Base-by-base conservation (phyloP, 805 yeast species). In the Phaffomyces thermotolerans region DNA sequence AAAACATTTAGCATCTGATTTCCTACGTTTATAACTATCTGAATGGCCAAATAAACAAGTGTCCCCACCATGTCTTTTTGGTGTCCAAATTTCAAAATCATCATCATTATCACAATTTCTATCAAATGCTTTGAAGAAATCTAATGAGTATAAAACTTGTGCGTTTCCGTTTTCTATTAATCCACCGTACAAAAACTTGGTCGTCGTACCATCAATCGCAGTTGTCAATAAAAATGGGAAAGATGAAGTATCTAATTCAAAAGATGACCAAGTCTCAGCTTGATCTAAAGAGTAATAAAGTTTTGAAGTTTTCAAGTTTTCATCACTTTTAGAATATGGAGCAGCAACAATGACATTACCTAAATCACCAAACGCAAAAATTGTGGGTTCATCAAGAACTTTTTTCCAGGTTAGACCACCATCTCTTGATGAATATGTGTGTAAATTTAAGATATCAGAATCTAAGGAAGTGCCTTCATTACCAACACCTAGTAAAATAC, bases 381-480 rank as follows among this genome's bases (percentile, higher is more conserved):
- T 50, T 22, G 76, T 63, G 3, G 86, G 77, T 15, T 66, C 71
- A 30, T 78, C 76, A 8, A 78, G 49, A 0, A 76, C 72, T 44
- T 68, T 59, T 29, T 59, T 62, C 95, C 96, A 88, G 1, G 81
- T 65, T n/a, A 70, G 58, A 14, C 96, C 96, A 27, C 87, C 90
- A 64, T 88, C 89, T 48, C 84, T 69, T 0, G 95, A 83, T 4
- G 85, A 55, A 58, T 71, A 88, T 1, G 93, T 78, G 38, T 65
- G 59, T 20, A 64, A 46, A 1, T 56, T 47, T 4, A 50, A 27
- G 8, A 49, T 49, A 29, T 56, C 53, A 2, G 40, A 20, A 12
- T 39, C 47, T 15, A 51, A 37, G 8, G 35, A 34, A 12, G 45
- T 24, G 4, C 72, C 72, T 7, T 62, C 57, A 32, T 62, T 57